Evolutionary conservation across 768 basidiomycete genomes (phyloP).

Genomic region (Termitomyces sp.): DNA sequence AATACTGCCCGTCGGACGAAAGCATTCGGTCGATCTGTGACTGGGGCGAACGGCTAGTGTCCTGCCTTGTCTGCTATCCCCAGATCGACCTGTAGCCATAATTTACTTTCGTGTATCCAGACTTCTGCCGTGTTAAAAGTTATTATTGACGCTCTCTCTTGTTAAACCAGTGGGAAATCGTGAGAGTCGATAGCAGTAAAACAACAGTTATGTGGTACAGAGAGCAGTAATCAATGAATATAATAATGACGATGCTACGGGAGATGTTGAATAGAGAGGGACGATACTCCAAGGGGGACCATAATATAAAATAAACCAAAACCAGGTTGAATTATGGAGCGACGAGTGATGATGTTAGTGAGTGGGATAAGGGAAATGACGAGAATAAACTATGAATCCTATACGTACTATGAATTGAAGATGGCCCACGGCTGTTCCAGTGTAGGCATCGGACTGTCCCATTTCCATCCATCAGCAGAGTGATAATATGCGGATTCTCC

Average conservation of each 20-base stretch:
- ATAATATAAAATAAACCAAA: conserved; percentile 27
- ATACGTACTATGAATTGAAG: conserved; percentile 43
- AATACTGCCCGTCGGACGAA: conserved; percentile 45
- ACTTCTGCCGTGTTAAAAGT: background rate
- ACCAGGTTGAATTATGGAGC: conserved; percentile 17
- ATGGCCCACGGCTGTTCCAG: conserved; percentile 73
- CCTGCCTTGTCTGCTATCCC: background rate
- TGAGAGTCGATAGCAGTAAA: conserved; percentile 55
- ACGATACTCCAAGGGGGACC: conserved; percentile 35
- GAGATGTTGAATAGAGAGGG: conserved; percentile 16
- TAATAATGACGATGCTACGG: conserved; percentile 30
- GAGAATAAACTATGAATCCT: conserved; percentile 31
- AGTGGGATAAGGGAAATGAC: conserved; percentile 13
- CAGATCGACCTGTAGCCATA: background rate
- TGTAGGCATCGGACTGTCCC: conserved; percentile 61
- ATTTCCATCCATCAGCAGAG: conserved; percentile 55
- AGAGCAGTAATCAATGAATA: conserved; percentile 41
- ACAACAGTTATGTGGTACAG: conserved; percentile 57
- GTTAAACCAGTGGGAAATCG: conserved; percentile 34
- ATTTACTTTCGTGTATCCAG: background rate
- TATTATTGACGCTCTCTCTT: background rate
- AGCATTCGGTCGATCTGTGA: conserved; percentile 9
- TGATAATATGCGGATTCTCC: conserved; percentile 70
- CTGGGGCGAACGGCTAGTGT: background rate
- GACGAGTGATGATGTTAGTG: conserved; percentile 11